A percentile compares a stretch with the other conserved stretches of the same genome.
These are phyloP conservation scores for Pseudogymnoascus sp. DNA, from an alignment of 2,329 filamentous ascomycete species.

Conservation along the genomic window DNA sequence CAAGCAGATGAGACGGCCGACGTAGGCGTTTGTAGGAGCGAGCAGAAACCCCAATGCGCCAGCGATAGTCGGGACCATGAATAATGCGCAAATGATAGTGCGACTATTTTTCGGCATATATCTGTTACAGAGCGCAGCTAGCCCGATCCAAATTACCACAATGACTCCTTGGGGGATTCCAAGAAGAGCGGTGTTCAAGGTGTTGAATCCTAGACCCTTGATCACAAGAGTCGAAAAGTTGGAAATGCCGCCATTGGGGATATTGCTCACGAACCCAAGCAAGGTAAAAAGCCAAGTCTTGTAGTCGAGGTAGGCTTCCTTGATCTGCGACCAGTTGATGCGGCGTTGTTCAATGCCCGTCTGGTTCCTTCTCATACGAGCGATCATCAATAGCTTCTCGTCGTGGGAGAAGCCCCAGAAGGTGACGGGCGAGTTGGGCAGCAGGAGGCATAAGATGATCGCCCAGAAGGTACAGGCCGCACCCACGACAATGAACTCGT, in stretches of 20 bases:
- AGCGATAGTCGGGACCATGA: constrained; percentile 51
- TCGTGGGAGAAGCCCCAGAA: constrained; percentile 31
- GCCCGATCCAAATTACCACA: constrained; percentile 48
- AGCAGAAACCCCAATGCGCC: constrained; percentile 51
- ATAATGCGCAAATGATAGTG: constrained; percentile 46
- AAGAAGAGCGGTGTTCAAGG: constrained; percentile 45
- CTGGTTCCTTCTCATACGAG: constrained; percentile 46
- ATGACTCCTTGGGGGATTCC: constrained; percentile 46
- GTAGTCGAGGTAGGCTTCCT: constrained; percentile 37
- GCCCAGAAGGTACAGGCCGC: constrained; percentile 21
- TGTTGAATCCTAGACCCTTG: constrained; percentile 32
- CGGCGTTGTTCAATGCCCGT: constrained; percentile 43
- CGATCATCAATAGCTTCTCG: constrained; percentile 39
- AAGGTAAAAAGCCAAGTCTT: constrained; percentile 27
- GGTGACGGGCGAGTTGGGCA: constrained; percentile 42
- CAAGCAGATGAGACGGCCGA: constrained; percentile 49
- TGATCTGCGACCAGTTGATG: constrained; percentile 40
- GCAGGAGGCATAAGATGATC: constrained; percentile 34
- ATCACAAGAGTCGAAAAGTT: constrained; percentile 37
- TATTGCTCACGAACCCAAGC: constrained; percentile 32
- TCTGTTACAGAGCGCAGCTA: constrained; percentile 33
- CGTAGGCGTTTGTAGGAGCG: constrained; percentile 40
- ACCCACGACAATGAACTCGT: constrained; percentile 14
- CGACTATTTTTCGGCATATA: constrained; percentile 39
- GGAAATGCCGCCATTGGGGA: constrained; percentile 47